These are phyloP conservation scores for Lagerstroemia speciosa DNA, from an alignment of 345 rosid species.

Conservation along the genomic window DNA sequence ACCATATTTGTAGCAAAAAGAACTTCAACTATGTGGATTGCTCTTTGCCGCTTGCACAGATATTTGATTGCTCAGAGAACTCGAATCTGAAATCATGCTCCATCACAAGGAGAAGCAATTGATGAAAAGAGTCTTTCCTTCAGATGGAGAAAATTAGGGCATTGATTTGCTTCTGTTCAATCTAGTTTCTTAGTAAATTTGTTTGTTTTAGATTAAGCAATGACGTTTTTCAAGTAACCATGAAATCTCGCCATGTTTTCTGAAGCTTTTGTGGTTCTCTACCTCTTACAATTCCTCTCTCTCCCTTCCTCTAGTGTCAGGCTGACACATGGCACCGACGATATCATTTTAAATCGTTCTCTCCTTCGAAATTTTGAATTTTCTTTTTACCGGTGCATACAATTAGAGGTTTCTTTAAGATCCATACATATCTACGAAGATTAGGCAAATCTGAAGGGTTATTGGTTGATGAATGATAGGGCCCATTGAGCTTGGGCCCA, in stretches of 20 bases:
- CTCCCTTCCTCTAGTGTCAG: neutral
- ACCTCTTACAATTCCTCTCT: constrained; percentile 7
- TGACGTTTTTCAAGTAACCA: constrained; percentile 12
- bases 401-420: too few relatives aligned
- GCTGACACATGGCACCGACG: neutral
- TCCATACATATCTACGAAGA: too few relatives aligned
- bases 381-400: too few relatives aligned
- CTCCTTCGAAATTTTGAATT: neutral
- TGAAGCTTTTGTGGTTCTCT: constrained; percentile 31
- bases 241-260: constrained; percentile 17
- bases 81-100: neutral
- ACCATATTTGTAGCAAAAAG: neutral
- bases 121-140: neutral
- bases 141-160: neutral
- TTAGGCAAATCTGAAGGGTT: too few relatives aligned
- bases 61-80: neutral
- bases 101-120: neutral
- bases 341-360: neutral
- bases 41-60: neutral
- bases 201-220: neutral
- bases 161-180: neutral
- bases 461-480: too few relatives aligned
- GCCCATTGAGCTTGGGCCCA: too few relatives aligned
- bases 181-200: neutral
- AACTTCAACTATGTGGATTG: neutral